These are phyloP conservation scores for Usnea hakonensis DNA, from an alignment of 495 filamentous ascomycete species.

Conservation along the genomic window DNA sequence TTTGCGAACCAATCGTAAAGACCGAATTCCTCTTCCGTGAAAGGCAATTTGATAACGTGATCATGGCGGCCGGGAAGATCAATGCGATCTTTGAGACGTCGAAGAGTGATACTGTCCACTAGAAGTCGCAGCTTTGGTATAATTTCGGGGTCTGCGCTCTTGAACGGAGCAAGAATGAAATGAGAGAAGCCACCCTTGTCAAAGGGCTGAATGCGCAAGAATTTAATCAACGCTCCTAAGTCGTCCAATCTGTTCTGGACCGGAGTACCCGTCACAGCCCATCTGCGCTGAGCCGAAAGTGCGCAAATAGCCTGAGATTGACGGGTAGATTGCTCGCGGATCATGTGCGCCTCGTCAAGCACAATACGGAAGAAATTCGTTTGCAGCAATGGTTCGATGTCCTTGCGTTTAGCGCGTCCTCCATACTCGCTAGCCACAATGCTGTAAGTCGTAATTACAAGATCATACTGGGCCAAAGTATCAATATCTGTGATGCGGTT, in stretches of 20 bases:
- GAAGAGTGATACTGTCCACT: conserved; percentile 83
- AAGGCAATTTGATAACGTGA: conserved; percentile 54
- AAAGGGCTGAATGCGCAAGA: conserved; percentile 79
- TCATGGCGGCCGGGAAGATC: conserved; percentile 70
- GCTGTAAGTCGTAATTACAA: conserved; percentile 88
- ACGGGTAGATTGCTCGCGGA: conserved; percentile 72
- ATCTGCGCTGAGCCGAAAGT: conserved; percentile 74
- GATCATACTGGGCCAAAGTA: conserved; percentile 62
- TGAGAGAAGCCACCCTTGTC: conserved; percentile 64
- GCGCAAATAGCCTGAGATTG: conserved; percentile 77
- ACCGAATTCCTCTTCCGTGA: conserved; percentile 45
- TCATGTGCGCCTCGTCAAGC: conserved; percentile 90
- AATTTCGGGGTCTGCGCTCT: conserved; percentile 67
- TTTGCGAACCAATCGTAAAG: conserved; percentile 55
- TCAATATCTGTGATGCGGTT: conserved; percentile 59
- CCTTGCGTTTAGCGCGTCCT: conserved; percentile 50
- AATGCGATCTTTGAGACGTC: conserved; percentile 88
- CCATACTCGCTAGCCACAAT: conserved; percentile 73
- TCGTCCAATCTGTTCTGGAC: conserved; percentile 91
- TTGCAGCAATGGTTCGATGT: conserved; percentile 54
- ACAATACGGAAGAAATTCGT: conserved; percentile 94
- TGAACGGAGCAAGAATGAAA: conserved; percentile 74
- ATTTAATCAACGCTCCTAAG: conserved; percentile 80
- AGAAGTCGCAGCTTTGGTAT: conserved; percentile 80
- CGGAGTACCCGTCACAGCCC: conserved; percentile 88